A percentile compares a stretch with the other conserved stretches of the same genome.
phyloP scores from a whole-genome alignment of 1,284 basidiomycete genomes.

The Apiotrichum gamsii region DNA sequence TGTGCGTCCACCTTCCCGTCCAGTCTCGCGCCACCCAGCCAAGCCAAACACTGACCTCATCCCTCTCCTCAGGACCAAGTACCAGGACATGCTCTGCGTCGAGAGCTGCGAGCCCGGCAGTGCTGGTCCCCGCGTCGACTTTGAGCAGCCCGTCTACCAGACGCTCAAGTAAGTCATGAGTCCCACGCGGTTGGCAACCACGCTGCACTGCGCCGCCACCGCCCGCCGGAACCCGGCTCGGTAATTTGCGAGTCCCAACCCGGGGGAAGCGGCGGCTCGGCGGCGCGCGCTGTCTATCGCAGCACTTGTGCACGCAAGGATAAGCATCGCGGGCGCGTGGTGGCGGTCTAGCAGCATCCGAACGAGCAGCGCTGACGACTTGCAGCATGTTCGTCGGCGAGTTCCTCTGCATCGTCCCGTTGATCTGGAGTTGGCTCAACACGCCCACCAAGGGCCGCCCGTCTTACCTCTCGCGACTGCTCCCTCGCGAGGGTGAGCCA shows the following conservation, averaged over 20 bases:
- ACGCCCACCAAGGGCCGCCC: constrained; percentile 6
- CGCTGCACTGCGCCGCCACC: no score
- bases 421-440: constrained; percentile 55
- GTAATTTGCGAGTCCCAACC: no score
- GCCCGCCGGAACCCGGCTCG: no score
- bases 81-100: constrained; percentile 82
- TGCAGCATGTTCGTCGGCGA: constrained; percentile 65
- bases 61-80: constrained; percentile 30
- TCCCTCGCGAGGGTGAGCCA: constrained; percentile 5
- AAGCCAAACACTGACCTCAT: neutral
- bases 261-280: no score
- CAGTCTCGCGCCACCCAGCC: neutral
- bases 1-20: no score
- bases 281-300: no score
- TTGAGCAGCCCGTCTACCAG: constrained; percentile 84
- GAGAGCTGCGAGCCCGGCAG: constrained; percentile 63
- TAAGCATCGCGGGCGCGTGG: no score
- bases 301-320: no score
- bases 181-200: no score
- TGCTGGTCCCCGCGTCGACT: constrained; percentile 57
- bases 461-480: constrained; percentile 6
- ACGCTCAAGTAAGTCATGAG: constrained; percentile 84
- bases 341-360: no score
- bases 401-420: constrained; percentile 82
- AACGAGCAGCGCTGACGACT: no score